Percentiles rank a stretch among this genome's conserved stretches.
Evolutionary conservation across 306 rosid genomes (phyloP).

Genomic region (Cicer pinnatifidum): DNA sequence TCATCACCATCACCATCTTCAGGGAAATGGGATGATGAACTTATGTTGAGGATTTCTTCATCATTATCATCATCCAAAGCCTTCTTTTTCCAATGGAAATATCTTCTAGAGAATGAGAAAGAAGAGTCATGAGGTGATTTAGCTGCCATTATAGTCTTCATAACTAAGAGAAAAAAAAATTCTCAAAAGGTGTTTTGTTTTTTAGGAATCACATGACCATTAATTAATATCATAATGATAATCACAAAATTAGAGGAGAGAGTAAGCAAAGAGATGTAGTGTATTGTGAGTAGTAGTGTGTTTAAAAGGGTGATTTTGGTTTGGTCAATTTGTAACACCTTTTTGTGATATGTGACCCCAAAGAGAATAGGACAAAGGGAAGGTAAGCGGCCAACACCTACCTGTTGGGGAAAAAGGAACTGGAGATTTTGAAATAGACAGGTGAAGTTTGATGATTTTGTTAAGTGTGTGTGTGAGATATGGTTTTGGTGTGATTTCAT

Average conservation of each 20-base stretch:
- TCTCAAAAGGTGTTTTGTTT: neutral
- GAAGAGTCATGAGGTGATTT: constrained; percentile 78
- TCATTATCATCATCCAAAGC: constrained; percentile 49
- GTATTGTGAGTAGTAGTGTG: neutral
- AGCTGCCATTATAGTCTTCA: constrained; percentile 78
- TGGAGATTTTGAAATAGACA: constrained; percentile 40
- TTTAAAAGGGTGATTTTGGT: constrained; percentile 43
- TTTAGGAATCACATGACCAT: neutral
- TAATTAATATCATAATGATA: neutral
- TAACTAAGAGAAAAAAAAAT: neutral
- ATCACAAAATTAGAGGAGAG: neutral
- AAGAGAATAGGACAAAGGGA: constrained; percentile 55
- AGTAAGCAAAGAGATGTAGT: neutral
- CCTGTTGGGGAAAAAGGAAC: constrained; percentile 42
- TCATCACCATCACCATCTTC: constrained; percentile 41
- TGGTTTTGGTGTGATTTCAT: neutral
- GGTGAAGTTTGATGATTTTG: constrained; percentile 16
- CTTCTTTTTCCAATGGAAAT: constrained; percentile 78
- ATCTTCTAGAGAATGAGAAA: constrained; percentile 83
- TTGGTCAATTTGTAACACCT: neutral
- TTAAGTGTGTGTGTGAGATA: neutral
- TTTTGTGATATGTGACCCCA: constrained; percentile 31
- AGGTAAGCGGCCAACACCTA: constrained; percentile 75
- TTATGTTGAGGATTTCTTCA: constrained; percentile 53
- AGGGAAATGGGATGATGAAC: constrained; percentile 53